Evolutionary conservation across 129 eudicot species (phyloP).

Genomic region (Tagetes erecta): DNA sequence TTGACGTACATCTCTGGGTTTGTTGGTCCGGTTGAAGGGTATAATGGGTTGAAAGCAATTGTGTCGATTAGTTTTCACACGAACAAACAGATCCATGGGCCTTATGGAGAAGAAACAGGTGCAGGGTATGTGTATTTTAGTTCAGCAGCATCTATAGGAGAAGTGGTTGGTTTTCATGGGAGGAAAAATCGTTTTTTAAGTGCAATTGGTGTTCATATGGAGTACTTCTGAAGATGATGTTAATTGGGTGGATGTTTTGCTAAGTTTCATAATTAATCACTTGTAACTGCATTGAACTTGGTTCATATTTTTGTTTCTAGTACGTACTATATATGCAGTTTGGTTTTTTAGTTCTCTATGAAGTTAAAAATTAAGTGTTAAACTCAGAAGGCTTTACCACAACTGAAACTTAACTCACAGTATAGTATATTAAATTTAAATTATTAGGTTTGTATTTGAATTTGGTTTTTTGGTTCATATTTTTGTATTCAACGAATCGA

Average conservation of each 20-base stretch:
- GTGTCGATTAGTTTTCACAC: slow-evolving; percentile 18
- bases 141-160: background rate
- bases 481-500: no score
- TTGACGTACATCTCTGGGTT: background rate
- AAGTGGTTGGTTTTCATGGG: slow-evolving; percentile 28
- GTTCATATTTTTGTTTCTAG: background rate
- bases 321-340: no score
- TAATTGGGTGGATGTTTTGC: background rate
- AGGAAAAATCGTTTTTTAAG: slow-evolving; percentile 9
- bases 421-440: no score
- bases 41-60: slow-evolving; percentile 6
- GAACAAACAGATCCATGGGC: slow-evolving; percentile 10
- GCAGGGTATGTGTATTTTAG: background rate
- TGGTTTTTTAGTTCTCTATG: no score
- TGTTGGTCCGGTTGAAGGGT: slow-evolving; percentile 17
- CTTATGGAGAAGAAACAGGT: slow-evolving; percentile 16
- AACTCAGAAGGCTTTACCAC: no score
- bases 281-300: background rate
- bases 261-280: background rate
- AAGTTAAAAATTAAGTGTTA: no score
- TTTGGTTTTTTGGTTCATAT: no score
- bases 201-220: slow-evolving; percentile 28
- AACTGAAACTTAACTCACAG: no score
- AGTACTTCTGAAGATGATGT: slow-evolving; percentile 5
- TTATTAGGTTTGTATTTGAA: no score